Percentiles rank a stretch among this genome's conserved stretches.
Conservation (phyloP, 2,329 filamentous ascomycete genomes). For the Cordyceps cicadae region DNA sequence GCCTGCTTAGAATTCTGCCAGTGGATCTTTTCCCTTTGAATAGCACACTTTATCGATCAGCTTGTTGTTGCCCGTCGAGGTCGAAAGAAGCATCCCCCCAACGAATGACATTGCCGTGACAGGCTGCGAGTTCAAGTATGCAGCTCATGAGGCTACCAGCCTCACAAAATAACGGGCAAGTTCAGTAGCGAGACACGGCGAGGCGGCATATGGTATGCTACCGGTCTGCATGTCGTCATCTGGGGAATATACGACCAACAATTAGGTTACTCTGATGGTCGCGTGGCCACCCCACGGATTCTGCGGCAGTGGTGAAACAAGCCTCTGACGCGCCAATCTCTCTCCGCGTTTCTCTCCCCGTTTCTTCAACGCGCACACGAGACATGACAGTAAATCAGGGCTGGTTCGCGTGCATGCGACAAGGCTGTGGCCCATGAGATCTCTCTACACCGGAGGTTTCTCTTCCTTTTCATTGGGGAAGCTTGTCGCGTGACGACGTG, state of each 20-base stretch:
- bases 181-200: not conserved
- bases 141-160: no score
- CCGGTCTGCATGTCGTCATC: not conserved
- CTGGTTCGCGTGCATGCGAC: not conserved
- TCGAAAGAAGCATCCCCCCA: no score
- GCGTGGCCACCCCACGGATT: not conserved
- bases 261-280: not conserved
- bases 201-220: not conserved
- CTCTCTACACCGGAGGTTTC: not conserved
- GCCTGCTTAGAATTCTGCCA: not conserved
- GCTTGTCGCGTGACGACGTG: not conserved
- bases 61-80: no score
- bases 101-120: not conserved
- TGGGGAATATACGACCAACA: not conserved
- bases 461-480: not conserved
- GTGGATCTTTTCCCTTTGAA: no score
- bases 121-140: no score
- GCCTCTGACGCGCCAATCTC: not conserved
- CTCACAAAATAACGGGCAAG: no score
- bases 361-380: not conserved
- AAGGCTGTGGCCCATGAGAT: not conserved
- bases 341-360: not conserved
- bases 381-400: not conserved
- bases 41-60: no score
- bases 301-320: conserved; percentile 5